phyloP scores from a whole-genome alignment of 2,329 filamentous ascomycete genomes.

The Nothopassalora personata region DNA sequence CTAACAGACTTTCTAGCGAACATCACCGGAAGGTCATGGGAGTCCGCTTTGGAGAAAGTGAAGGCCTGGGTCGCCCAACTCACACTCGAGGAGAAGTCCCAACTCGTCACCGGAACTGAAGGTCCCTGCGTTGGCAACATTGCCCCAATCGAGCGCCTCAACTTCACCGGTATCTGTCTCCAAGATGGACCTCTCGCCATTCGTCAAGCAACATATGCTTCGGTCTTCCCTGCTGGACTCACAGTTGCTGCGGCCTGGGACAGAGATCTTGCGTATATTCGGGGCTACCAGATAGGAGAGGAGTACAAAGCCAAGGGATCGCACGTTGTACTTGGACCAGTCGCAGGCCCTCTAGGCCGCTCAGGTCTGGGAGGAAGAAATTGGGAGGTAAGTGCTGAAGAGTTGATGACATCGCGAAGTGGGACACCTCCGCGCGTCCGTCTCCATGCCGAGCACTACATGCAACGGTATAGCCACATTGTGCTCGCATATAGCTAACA shows the following conservation, averaged over 20 bases:
- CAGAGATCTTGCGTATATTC: constrained; percentile 30
- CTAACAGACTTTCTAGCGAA: constrained; percentile 9
- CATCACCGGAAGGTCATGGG: constrained; percentile 31
- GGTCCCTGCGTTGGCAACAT: constrained; percentile 27
- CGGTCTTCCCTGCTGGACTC: constrained; percentile 35
- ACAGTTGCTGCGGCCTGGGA: constrained; percentile 40
- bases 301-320: constrained; percentile 33
- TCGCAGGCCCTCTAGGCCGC: constrained; percentile 29
- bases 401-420: too few species aligned
- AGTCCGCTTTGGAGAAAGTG: constrained; percentile 37
- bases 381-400: constrained; percentile 19
- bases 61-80: constrained; percentile 37
- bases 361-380: constrained; percentile 29
- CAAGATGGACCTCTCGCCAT: constrained; percentile 65
- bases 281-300: constrained; percentile 32
- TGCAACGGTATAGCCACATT: too few species aligned
- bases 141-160: constrained; percentile 33
- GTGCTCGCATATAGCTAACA: too few species aligned
- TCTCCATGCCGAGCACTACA: too few species aligned
- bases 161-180: constrained; percentile 34
- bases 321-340: constrained; percentile 30
- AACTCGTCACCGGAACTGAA: constrained; percentile 30
- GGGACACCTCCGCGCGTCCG: too few species aligned
- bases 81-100: constrained; percentile 37
- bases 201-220: constrained; percentile 33